Conservation (phyloP, 2,329 filamentous ascomycete genomes). For the Alternaria triticimaculans region DNA sequence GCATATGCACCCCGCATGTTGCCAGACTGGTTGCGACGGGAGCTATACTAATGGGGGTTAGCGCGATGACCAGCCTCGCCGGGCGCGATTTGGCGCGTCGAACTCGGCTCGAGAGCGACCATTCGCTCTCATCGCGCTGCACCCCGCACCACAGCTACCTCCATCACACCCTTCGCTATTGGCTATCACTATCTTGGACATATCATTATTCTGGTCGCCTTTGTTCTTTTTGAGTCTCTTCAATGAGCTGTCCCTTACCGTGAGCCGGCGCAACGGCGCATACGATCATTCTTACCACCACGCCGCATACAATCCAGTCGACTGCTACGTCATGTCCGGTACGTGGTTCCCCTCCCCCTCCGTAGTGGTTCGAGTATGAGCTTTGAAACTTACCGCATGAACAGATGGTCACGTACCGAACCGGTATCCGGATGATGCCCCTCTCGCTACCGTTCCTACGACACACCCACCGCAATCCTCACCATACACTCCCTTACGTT, state of each 20-base stretch:
- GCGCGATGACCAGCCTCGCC: background rate
- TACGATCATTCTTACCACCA: background rate
- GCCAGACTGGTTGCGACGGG: too few species aligned
- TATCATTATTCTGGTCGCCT: background rate
- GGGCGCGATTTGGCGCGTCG: background rate
- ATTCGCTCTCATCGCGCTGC: background rate
- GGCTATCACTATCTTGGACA: background rate
- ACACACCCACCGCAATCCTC: background rate
- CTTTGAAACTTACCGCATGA: background rate
- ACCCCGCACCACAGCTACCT: background rate
- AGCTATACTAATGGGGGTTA: background rate
- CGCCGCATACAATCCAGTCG: too few species aligned
- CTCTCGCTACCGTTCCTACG: background rate
- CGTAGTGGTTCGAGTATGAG: background rate
- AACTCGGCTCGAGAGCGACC: background rate
- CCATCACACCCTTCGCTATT: background rate
- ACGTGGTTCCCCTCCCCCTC: background rate
- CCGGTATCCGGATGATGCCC: background rate
- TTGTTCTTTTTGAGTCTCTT: background rate
- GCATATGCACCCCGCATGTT: background rate
- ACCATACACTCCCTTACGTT: background rate
- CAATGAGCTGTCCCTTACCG: background rate
- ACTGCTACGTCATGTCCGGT: background rate
- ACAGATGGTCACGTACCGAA: background rate
- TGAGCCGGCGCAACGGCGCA: background rate